Evolutionary conservation across 2,329 filamentous ascomycete genomes (phyloP).

Genomic region (Metarhizium sp.): DNA sequence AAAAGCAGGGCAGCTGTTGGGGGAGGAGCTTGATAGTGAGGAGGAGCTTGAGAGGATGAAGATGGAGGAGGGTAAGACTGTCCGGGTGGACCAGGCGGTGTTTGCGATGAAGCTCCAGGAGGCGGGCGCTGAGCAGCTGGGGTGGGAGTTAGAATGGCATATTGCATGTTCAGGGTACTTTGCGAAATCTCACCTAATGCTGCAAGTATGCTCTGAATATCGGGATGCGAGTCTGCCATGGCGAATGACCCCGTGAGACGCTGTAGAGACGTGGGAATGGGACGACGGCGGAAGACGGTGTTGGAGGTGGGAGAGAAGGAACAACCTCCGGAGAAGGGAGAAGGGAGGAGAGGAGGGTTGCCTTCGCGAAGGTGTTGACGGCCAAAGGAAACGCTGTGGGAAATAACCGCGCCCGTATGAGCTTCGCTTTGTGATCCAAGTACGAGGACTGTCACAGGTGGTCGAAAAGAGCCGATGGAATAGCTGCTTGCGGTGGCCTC

Average conservation of each 20-base stretch:
- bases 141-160: neutral
- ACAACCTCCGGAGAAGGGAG: neutral
- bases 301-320: neutral
- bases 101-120: constrained; percentile 31
- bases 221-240: constrained; percentile 30
- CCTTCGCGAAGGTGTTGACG: neutral
- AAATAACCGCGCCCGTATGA: neutral
- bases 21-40: constrained; percentile 29
- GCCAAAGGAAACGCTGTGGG: neutral
- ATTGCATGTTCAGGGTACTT: no score
- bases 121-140: constrained; percentile 36
- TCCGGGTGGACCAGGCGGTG: constrained; percentile 26
- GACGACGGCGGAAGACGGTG: neutral
- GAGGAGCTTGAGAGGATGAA: constrained; percentile 21
- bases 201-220: constrained; percentile 38
- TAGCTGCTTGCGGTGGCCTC: neutral
- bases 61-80: constrained; percentile 30
- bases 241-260: neutral
- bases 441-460: neutral
- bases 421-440: neutral
- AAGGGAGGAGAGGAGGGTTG: neutral
- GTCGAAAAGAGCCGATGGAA: neutral
- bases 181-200: constrained; percentile 33
- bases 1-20: constrained; percentile 23
- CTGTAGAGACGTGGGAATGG: neutral